Percentiles rank a stretch among this genome's conserved stretches.
Evolutionary conservation across 2,329 filamentous ascomycete genomes (phyloP).

Genomic region (Cladosporium austrohemisphaericum): DNA sequence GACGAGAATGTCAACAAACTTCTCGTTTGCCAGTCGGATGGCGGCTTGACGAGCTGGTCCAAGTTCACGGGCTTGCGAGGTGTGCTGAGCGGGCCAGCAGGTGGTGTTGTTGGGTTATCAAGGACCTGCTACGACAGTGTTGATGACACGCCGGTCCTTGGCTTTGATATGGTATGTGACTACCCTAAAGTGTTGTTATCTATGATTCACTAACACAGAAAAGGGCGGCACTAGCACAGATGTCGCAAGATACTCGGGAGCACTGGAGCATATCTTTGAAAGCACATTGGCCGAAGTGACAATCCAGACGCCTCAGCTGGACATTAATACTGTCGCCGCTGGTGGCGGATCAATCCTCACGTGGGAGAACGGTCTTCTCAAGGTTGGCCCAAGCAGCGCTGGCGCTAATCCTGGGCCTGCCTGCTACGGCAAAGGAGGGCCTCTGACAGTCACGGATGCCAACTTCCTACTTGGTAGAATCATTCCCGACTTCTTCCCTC

Average conservation of each 20-base stretch:
- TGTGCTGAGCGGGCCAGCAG: conserved; percentile 78
- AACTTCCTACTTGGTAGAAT: conserved; percentile 34
- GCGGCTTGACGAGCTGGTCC: conserved; percentile 58
- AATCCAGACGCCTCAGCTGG: conserved; percentile 21
- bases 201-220: conserved; percentile 11
- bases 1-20: conserved; percentile 11
- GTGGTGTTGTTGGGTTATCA: conserved; percentile 82
- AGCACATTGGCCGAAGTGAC: conserved; percentile 20
- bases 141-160: conserved; percentile 76
- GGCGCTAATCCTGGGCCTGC: conserved; percentile 33
- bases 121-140: conserved; percentile 77
- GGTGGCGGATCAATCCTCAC: conserved; percentile 21
- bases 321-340: conserved; percentile 25
- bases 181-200: conserved; percentile 16
- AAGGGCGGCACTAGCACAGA: conserved; percentile 25
- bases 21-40: conserved; percentile 67
- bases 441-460: conserved; percentile 35
- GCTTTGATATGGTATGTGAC: conserved; percentile 36
- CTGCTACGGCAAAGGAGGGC: conserved; percentile 35
- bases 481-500: conserved; percentile 31
- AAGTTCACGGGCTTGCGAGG: conserved; percentile 72
- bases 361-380: conserved; percentile 20
- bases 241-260: conserved; percentile 18
- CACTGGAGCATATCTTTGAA: conserved; percentile 22
- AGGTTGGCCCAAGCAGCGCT: conserved; percentile 23